These are phyloP conservation scores for Boletus eberwhitei DNA, from an alignment of 768 basidiomycete genomes.

Conservation along the genomic window DNA sequence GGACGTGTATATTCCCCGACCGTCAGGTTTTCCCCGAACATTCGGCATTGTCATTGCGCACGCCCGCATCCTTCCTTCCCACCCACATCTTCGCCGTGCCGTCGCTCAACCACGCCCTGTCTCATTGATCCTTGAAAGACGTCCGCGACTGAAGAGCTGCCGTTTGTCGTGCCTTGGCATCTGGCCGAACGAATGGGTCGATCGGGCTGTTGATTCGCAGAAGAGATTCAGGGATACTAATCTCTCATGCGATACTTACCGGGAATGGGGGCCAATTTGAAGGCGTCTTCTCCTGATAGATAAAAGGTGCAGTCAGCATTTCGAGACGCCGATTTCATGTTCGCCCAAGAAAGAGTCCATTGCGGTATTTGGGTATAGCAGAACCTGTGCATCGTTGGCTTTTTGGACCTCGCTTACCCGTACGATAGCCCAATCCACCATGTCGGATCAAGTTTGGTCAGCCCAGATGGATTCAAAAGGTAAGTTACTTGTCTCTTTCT, in stretches of 20 bases:
- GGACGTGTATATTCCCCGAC: neutral
- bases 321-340: constrained; percentile 27
- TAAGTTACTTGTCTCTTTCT: no score
- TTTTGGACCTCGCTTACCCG: no score
- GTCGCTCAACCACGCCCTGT: neutral
- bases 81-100: neutral
- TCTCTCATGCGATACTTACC: neutral
- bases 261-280: neutral
- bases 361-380: no score
- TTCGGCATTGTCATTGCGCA: neutral
- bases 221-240: neutral
- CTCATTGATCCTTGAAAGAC: neutral
- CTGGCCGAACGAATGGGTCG: neutral
- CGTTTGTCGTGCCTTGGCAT: no score
- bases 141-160: no score
- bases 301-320: no score
- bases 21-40: no score
- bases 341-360: no score
- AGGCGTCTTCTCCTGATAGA: neutral
- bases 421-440: no score
- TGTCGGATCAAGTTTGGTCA: no score
- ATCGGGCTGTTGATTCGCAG: neutral
- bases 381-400: no score
- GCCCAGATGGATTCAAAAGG: no score
- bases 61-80: neutral